Evolutionary conservation across 306 rosid species (phyloP).

Genomic region (Glycine latifolia): DNA sequence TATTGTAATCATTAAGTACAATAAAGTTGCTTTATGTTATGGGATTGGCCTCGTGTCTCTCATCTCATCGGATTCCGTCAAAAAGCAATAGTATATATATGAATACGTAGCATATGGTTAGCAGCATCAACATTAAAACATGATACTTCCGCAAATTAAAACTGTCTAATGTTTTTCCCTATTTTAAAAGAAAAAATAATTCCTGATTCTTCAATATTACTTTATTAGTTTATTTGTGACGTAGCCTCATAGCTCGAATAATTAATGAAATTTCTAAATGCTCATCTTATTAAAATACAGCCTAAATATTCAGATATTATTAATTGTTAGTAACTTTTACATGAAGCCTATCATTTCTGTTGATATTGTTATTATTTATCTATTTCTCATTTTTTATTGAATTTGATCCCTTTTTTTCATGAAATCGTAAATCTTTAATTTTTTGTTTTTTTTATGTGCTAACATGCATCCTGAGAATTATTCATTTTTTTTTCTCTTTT

Average conservation of each 20-base stretch:
- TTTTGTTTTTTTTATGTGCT: neutral
- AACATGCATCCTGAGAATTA: neutral
- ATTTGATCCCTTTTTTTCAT: neutral
- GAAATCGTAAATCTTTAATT: neutral
- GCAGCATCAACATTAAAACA: neutral
- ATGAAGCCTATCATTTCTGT: neutral
- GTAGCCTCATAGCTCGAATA: neutral
- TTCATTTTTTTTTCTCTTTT: neutral
- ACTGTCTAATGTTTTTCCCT: neutral
- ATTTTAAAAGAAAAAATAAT: neutral
- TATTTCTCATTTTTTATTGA: neutral
- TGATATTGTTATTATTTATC: constrained; percentile 24
- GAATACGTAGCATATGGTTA: neutral
- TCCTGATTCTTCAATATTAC: neutral
- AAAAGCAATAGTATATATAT: constrained; percentile 16
- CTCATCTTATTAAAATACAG: neutral
- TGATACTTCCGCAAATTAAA: neutral
- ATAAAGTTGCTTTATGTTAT: constrained; percentile 67
- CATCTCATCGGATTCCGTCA: constrained; percentile 44
- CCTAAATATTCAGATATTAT: constrained; percentile 25
- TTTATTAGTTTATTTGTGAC: neutral
- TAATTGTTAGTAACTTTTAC: neutral
- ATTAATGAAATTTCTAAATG: constrained; percentile 9
- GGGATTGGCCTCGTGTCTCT: constrained; percentile 46
- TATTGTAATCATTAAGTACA: constrained; percentile 49